Percentiles rank a stretch among this genome's conserved stretches.
Conservation (phyloP, 306 rosid species). For the Medicago truncatula region DNA sequence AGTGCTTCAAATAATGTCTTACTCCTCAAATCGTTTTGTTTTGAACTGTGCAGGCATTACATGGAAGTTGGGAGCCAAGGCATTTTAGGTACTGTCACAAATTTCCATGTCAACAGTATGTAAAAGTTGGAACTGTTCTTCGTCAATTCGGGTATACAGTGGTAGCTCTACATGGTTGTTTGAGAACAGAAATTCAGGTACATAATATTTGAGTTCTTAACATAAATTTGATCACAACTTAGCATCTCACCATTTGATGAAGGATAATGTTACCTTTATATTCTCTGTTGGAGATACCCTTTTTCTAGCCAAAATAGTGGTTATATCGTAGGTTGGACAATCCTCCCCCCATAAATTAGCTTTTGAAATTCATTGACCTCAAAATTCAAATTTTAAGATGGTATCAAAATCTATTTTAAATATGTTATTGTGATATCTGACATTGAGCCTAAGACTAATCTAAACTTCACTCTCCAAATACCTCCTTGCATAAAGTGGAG, state of each 20-base stretch:
- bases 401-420: too few species aligned
- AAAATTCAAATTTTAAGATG: too few species aligned
- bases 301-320: not conserved
- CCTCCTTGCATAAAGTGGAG: too few species aligned
- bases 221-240: conserved; percentile 21
- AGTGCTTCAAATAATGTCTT: not conserved
- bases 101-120: conserved; percentile 86
- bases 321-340: too few species aligned
- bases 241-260: conserved; percentile 4
- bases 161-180: conserved; percentile 86
- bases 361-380: too few species aligned
- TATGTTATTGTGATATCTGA: too few species aligned
- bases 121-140: conserved; percentile 82
- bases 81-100: conserved; percentile 71
- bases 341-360: too few species aligned
- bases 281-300: not conserved
- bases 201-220: not conserved
- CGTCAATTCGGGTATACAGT: conserved; percentile 93
- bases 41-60: conserved; percentile 64
- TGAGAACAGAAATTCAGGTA: conserved; percentile 86
- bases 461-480: too few species aligned
- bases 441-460: too few species aligned
- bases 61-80: conserved; percentile 98
- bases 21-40: conserved; percentile 4
- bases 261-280: not conserved